Percentiles rank a stretch among this genome's conserved stretches.
Conservation (phyloP, 345 rosid genomes). For the Populus davidiana region DNA sequence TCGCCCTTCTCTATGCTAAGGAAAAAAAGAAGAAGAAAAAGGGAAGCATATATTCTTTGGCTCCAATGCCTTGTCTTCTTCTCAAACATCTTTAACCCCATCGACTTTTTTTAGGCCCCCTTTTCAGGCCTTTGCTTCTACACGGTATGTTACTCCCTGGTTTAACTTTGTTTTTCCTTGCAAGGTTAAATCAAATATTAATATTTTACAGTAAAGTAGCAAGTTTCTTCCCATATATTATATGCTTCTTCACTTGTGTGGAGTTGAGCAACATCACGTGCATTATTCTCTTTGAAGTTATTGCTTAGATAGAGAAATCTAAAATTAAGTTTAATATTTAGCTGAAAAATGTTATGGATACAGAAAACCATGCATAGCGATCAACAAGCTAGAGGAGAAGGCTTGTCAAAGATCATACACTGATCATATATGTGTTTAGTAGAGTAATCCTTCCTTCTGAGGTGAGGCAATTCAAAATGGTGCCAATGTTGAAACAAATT, state of each 20-base stretch:
- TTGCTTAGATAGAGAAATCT: too few relatives aligned
- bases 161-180: background rate
- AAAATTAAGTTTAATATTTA: too few relatives aligned
- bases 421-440: too few relatives aligned
- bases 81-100: slow-evolving; percentile 14
- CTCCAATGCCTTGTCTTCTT: slow-evolving; percentile 18
- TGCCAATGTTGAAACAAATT: background rate
- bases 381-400: too few relatives aligned
- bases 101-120: slow-evolving; percentile 3
- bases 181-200: background rate
- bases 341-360: background rate
- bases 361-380: too few relatives aligned
- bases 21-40: background rate
- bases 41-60: slow-evolving; percentile 20
- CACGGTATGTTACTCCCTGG: background rate
- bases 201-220: background rate
- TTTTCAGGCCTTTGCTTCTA: slow-evolving; percentile 14
- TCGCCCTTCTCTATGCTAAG: background rate
- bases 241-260: background rate
- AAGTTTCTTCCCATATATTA: background rate
- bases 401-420: too few relatives aligned
- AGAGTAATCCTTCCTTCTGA: background rate
- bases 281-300: background rate
- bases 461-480: background rate
- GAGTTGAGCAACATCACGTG: background rate